Base-by-base conservation (phyloP, 169 alveolate genomes). In the Plasmodium yoelii region DNA sequence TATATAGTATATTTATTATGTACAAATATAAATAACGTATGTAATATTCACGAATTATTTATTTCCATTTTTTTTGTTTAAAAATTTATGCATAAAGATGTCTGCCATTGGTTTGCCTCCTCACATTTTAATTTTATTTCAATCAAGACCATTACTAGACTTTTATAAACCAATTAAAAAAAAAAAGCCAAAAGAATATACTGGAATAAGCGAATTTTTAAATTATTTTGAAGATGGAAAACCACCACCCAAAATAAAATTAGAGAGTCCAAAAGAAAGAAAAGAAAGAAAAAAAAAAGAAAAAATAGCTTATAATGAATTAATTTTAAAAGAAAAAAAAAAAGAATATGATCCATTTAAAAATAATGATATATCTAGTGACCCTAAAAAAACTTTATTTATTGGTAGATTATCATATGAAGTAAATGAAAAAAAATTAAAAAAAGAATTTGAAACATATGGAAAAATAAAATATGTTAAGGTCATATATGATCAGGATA, bases 381-480 rank as follows among this genome's bases (percentile, higher is more conserved):
- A 98, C 90, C 98, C 99, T 1, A 94, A 93, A 69, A 96, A 96
- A 60, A 98, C 99, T 1, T 92, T 98, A n/a, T 97, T 98, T 89
- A 98, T 98, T 2, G 96, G 96, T 26, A 95, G 97, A 71, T 82
- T 98, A 73, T 90, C 96, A 67, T 98, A 96, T 82, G 98, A 96
- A 55, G 97, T 98, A 24, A 96, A 97, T 74, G 99, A 97, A 90
- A 94, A 95, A 91, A 95, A 92, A 65, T 84, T 98, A 67, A 93
- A 94, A 88, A 92, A 94, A 63, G 99, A 97, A 80, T 97, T 98
- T 88, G 99, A 97, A 67, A 93, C 68, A 39, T 98, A 92, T 90
- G 99, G 99, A 4, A 94, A 96, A 46, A 96, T 98, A 18, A 93
- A 94, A 63, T 91, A 95, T 46, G 89, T 97, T 0, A 94, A 96